A percentile compares a stretch with the other conserved stretches of the same genome.
These are phyloP conservation scores for Lodderomyces metapsilosis DNA, from an alignment of 1,139 yeast species.

Conservation along the genomic window DNA sequence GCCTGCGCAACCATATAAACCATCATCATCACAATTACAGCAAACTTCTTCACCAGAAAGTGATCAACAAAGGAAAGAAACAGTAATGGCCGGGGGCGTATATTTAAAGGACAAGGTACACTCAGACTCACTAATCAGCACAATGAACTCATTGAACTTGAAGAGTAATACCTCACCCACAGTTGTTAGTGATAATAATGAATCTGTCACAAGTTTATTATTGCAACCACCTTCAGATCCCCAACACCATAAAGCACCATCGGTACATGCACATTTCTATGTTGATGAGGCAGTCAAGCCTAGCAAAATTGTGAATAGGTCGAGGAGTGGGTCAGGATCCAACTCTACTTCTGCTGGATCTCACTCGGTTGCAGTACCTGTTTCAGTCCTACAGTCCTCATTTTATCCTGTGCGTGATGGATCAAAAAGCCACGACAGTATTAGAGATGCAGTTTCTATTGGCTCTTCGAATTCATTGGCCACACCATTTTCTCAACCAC, in stretches of 20 bases:
- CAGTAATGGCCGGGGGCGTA: slow-evolving; percentile 54
- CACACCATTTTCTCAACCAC: slow-evolving; percentile 10
- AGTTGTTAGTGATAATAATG: background rate
- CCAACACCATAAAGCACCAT: slow-evolving; percentile 53
- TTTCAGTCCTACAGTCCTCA: background rate
- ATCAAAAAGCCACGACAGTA: slow-evolving; percentile 11
- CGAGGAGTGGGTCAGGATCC: slow-evolving; percentile 39
- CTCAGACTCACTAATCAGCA: slow-evolving; percentile 3
- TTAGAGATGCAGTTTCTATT: slow-evolving; percentile 4
- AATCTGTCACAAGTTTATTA: slow-evolving; percentile 18
- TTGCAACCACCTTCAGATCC: slow-evolving; percentile 31
- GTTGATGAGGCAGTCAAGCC: slow-evolving; percentile 70
- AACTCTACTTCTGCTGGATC: slow-evolving; percentile 4
- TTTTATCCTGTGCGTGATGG: slow-evolving; percentile 5
- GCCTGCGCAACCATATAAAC: slow-evolving; percentile 5
- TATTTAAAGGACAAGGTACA: slow-evolving; percentile 28
- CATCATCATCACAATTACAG: slow-evolving; percentile 7
- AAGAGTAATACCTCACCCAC: background rate
- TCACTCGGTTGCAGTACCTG: background rate
- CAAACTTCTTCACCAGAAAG: slow-evolving; percentile 5
- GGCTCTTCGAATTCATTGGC: background rate
- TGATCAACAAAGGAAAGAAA: slow-evolving; percentile 24
- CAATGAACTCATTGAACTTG: slow-evolving; percentile 2
- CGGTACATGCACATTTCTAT: slow-evolving; percentile 79
- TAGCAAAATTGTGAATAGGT: slow-evolving; percentile 29